Percentiles rank a stretch among this genome's conserved stretches.
These are phyloP conservation scores for Hanseniaspora occidentalis DNA, from an alignment of 805 yeast species.

Conservation along the genomic window DNA sequence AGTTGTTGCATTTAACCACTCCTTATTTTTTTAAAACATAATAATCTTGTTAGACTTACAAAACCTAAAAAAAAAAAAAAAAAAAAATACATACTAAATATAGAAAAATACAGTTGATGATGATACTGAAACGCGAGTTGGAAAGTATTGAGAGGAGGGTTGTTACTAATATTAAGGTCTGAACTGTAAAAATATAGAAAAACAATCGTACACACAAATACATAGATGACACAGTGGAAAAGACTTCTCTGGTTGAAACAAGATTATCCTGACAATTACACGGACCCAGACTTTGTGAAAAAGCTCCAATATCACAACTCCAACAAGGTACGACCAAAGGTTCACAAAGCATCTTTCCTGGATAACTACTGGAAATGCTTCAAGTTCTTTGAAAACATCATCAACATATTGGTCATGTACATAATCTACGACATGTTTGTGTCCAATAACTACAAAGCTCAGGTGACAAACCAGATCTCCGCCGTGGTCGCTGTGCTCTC, in stretches of 20 bases:
- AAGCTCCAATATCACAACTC: conserved; percentile 9
- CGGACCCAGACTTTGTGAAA: conserved; percentile 60
- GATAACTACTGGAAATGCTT: conserved; percentile 11
- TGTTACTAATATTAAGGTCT: too few species aligned
- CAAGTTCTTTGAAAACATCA: conserved; percentile 25
- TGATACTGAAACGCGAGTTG: too few species aligned
- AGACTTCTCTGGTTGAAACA: conserved; percentile 77
- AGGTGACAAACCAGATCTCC: neutral
- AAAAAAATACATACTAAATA: neutral
- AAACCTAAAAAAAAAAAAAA: neutral
- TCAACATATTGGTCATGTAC: conserved; percentile 49
- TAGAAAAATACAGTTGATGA: too few species aligned
- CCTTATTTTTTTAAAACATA: too few species aligned
- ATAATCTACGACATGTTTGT: conserved; percentile 37
- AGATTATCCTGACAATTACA: conserved; percentile 84
- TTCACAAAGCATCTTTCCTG: neutral
- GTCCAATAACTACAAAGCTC: neutral
- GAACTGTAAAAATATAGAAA: too few species aligned
- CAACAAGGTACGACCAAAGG: neutral
- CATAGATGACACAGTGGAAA: conserved; percentile 51
- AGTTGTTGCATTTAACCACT: too few species aligned
- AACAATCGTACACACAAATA: too few species aligned
- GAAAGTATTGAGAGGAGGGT: too few species aligned
- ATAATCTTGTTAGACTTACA: too few species aligned
- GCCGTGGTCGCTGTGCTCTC: conserved; percentile 11